A percentile compares a stretch with the other conserved stretches of the same genome.
phyloP scores from a whole-genome alignment of 352 stramenopile genomes.

The Peronospora farinosa region DNA sequence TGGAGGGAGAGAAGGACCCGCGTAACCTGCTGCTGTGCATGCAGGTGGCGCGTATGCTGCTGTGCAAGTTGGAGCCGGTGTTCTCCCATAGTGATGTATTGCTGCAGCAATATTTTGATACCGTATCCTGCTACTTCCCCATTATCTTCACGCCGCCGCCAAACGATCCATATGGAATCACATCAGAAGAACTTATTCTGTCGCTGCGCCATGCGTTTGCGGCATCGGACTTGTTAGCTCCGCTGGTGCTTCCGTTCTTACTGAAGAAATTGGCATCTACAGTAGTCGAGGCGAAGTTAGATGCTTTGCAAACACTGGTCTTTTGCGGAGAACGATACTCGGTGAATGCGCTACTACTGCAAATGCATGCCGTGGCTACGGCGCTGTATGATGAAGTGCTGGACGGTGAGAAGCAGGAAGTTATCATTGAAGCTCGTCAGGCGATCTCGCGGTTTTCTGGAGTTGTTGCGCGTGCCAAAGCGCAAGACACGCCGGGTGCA shows the following conservation, averaged over 20 bases:
- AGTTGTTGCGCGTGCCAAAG: slow-evolving; percentile 58
- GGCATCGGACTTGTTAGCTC: slow-evolving; percentile 66
- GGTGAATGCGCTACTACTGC: slow-evolving; percentile 69
- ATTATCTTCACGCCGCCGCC: slow-evolving; percentile 89
- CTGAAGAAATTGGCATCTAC: slow-evolving; percentile 82
- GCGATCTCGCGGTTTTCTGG: slow-evolving; percentile 62
- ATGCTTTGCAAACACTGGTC: slow-evolving; percentile 77
- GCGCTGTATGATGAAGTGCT: slow-evolving; percentile 78
- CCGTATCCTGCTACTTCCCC: slow-evolving; percentile 89
- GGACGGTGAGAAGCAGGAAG: slow-evolving; percentile 79
- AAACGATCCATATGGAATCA: slow-evolving; percentile 89
- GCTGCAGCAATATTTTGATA: slow-evolving; percentile 83
- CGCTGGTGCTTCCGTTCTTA: slow-evolving; percentile 80
- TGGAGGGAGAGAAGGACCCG: slow-evolving; percentile 88
- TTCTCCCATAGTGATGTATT: slow-evolving; percentile 63
- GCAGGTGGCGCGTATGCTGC: slow-evolving; percentile 55
- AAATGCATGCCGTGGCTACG: slow-evolving; percentile 56
- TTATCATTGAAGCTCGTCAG: slow-evolving; percentile 54
- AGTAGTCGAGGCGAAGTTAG: slow-evolving; percentile 72
- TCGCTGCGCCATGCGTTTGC: slow-evolving; percentile 78
- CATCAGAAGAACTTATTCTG: slow-evolving; percentile 74
- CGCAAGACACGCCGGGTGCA: slow-evolving; percentile 43
- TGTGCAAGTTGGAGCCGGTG: slow-evolving; percentile 48
- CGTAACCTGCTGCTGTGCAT: slow-evolving; percentile 80
- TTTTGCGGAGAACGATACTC: slow-evolving; percentile 78